Percentiles rank a stretch among this genome's conserved stretches.
Evolutionary conservation across 1,284 basidiomycete genomes (phyloP).

Genomic region (Puccinia hordei): DNA sequence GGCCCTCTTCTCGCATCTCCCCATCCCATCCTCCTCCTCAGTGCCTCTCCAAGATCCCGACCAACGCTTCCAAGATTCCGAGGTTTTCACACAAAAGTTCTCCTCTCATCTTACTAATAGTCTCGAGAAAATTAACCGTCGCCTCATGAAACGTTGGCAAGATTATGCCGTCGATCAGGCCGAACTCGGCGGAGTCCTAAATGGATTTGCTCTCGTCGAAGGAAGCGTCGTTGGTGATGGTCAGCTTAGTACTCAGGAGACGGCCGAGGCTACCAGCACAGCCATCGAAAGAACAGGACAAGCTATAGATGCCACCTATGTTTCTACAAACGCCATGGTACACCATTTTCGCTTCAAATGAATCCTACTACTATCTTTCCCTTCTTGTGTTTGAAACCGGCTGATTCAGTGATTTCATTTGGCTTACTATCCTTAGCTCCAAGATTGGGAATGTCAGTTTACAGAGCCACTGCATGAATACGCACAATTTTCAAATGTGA

Average conservation of each 20-base stretch:
- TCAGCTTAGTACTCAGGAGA: slow-evolving; percentile 51
- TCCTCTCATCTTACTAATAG: slow-evolving; percentile 83
- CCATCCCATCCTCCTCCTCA: slow-evolving; percentile 73
- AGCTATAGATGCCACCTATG: slow-evolving; percentile 89
- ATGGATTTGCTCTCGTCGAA: slow-evolving; percentile 91
- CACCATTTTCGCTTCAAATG: no score
- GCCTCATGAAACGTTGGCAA: slow-evolving; percentile 88
- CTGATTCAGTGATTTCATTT: neutral
- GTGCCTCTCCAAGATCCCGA: slow-evolving; percentile 82
- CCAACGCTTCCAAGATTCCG: slow-evolving; percentile 91
- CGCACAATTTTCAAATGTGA: slow-evolving; percentile 88
- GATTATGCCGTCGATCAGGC: slow-evolving; percentile 87
- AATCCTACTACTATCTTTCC: neutral
- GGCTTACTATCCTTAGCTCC: slow-evolving; percentile 73
- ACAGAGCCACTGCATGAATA: slow-evolving; percentile 96
- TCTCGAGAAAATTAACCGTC: slow-evolving; percentile 93
- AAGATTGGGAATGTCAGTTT: slow-evolving; percentile 87
- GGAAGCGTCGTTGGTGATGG: slow-evolving; percentile 54
- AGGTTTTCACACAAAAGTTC: slow-evolving; percentile 95
- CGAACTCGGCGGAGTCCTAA: slow-evolving; percentile 90
- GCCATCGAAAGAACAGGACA: slow-evolving; percentile 92
- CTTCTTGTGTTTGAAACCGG: neutral
- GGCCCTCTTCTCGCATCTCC: slow-evolving; percentile 77
- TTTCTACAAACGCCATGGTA: slow-evolving; percentile 84
- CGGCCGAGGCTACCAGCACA: slow-evolving; percentile 68